A percentile compares a stretch with the other conserved stretches of the same genome.
These are phyloP conservation scores for Pseudogymnoascus sp. DNA, from an alignment of 2,329 filamentous ascomycete genomes.

Conservation along the genomic window DNA sequence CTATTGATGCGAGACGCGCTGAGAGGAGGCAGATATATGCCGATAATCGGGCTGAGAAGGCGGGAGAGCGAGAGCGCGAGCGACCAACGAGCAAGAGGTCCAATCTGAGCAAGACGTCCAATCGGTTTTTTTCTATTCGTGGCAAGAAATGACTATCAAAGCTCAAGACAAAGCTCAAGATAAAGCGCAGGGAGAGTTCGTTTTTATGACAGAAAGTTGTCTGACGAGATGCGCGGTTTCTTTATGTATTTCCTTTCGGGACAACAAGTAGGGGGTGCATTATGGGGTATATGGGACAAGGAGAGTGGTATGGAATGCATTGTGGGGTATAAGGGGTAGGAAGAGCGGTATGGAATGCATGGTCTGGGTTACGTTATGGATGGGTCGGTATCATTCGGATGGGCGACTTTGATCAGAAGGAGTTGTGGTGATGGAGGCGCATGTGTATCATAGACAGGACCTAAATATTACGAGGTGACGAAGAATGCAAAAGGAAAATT, in stretches of 20 bases:
- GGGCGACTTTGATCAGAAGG: background rate
- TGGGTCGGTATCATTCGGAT: background rate
- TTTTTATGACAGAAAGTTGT: background rate
- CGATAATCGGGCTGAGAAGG: conserved; percentile 27
- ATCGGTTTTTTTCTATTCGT: background rate
- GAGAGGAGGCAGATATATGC: conserved; percentile 52
- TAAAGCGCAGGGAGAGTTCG: background rate
- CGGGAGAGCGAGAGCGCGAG: conserved; percentile 1
- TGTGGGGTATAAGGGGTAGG: background rate
- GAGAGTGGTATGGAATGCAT: background rate
- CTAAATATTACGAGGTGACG: conserved; percentile 11
- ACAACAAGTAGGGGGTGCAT: background rate
- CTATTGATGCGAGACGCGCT: conserved; percentile 69
- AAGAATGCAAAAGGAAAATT: background rate
- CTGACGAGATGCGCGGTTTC: background rate
- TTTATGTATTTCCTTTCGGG: background rate
- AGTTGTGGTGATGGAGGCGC: background rate
- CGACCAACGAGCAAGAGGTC: conserved; percentile 5
- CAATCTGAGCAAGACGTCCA: background rate
- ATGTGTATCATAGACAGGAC: conserved; percentile 16
- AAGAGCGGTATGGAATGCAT: background rate
- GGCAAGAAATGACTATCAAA: background rate
- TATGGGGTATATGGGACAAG: background rate
- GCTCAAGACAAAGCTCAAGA: background rate
- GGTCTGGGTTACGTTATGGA: background rate